Base-by-base conservation (phyloP, 148 eudicot genomes). In the Rhododendron vialii region DNA sequence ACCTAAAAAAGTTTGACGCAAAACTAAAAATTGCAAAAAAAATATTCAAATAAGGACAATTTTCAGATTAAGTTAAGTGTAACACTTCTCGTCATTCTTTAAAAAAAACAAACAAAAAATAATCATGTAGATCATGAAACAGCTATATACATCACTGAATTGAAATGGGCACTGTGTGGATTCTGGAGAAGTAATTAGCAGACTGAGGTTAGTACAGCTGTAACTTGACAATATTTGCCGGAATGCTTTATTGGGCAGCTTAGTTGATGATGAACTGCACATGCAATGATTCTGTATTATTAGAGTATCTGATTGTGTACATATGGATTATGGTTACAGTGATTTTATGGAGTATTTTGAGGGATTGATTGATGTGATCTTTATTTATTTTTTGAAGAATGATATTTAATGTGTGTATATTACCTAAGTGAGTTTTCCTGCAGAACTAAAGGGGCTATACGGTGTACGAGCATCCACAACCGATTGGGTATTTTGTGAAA, bases 121-220 rank as follows among this genome's bases (percentile, higher is more conserved):
- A 48, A 48, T 48, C 12, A 48, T 8, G 11, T 48, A 11, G 51
- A 48, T 48, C 2, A 48, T 48, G 13, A 48, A 48, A 48, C 51
- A 9, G 2, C 13, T 48, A 48, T 48, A 48, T 10, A 1, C 13
- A 48, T 55, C 5, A 55, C 61, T 17, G 61, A 57, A 57, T 57
- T 18, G 61, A 57, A 57, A 57, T 5, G 61, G 22, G 61, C 61
- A 57, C 7, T 57, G 22, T 18, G 61, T 57, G 61, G 22, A 17
- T 57, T 48, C 51, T 48, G 51, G 51, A 48, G 51, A 10, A 18
- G 7, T 5, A 22, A 61, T 22, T 63, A 63, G 69, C 69, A 22
- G 61, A 57, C 61, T 45, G 81, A 78, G 82, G 59, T 47, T 79
- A 48, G 82, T 79, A 79, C 82, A 79, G 82, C 82, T 79, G 59